Conservation (phyloP, 2,329 filamentous ascomycete genomes). For the Colletotrichum sp. region DNA sequence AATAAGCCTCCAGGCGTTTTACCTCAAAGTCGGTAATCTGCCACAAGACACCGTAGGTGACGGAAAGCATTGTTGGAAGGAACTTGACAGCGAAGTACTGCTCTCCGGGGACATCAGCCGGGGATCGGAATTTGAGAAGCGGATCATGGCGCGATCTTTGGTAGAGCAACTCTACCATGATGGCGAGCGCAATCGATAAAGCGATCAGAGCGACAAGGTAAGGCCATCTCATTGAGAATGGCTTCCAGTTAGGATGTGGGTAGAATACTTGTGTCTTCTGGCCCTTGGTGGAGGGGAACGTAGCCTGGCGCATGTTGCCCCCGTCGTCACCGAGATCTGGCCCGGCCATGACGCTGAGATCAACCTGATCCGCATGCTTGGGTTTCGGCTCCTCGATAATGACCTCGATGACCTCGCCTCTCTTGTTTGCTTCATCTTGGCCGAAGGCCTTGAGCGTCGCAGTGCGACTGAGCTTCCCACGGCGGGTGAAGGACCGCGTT, state of each 20-base stretch:
- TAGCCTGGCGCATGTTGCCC: slow-evolving; percentile 39
- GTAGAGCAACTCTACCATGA: slow-evolving; percentile 59
- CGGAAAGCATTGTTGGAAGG: slow-evolving; percentile 64
- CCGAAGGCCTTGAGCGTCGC: slow-evolving; percentile 54
- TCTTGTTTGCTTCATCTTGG: slow-evolving; percentile 63
- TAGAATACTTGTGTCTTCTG: slow-evolving; percentile 59
- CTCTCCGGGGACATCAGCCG: slow-evolving; percentile 53
- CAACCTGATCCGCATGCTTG: slow-evolving; percentile 39
- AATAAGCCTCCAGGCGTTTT: slow-evolving; percentile 69
- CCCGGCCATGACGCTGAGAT: slow-evolving; percentile 57
- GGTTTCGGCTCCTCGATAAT: slow-evolving; percentile 47
- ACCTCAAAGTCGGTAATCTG: slow-evolving; percentile 71
- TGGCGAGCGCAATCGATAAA: slow-evolving; percentile 57
- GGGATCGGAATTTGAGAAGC: slow-evolving; percentile 53
- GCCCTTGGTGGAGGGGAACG: slow-evolving; percentile 36
- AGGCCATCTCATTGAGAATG: slow-evolving; percentile 67
- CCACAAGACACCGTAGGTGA: slow-evolving; percentile 69
- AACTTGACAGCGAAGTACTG: slow-evolving; percentile 70
- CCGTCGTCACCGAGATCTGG: slow-evolving; percentile 32
- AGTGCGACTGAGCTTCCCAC: slow-evolving; percentile 31
- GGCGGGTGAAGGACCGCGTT: slow-evolving; percentile 46
- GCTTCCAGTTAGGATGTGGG: slow-evolving; percentile 70
- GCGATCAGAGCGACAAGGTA: slow-evolving; percentile 60
- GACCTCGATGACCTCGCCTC: slow-evolving; percentile 65
- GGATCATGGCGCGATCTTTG: slow-evolving; percentile 50